A percentile compares a stretch with the other conserved stretches of the same genome.
Evolutionary conservation across 306 rosid genomes (phyloP).

Genomic region (Herpetospermum pedunculosum): DNA sequence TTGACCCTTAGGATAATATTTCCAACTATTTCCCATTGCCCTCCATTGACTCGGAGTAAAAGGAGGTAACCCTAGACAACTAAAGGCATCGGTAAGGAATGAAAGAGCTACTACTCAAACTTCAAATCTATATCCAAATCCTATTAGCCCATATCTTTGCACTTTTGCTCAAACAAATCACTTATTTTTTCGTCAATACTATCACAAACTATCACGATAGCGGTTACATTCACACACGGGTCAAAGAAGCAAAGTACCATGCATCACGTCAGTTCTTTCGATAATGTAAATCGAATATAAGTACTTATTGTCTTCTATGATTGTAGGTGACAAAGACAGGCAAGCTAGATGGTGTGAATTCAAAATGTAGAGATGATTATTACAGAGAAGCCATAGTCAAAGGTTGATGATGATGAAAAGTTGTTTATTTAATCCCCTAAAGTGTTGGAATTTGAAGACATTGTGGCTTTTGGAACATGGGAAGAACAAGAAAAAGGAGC

Average conservation of each 20-base stretch:
- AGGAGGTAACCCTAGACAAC: background rate
- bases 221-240: background rate
- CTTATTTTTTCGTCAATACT: background rate
- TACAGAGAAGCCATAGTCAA: slow-evolving; percentile 1
- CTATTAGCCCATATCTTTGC: background rate
- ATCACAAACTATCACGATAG: background rate
- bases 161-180: background rate
- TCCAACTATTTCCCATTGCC: background rate
- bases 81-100: background rate
- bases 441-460: background rate
- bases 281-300: background rate
- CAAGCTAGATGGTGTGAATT: background rate
- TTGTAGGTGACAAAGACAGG: background rate
- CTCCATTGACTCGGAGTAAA: background rate
- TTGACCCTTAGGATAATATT: background rate
- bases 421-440: background rate
- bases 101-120: background rate
- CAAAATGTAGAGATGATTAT: background rate
- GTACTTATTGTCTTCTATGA: background rate
- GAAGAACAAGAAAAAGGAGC: background rate
- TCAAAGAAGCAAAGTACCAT: background rate
- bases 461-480: slow-evolving; percentile 6
- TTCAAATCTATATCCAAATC: background rate
- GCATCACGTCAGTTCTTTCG: background rate
- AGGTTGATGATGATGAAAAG: background rate